These are phyloP conservation scores for Coleophoma eucalyptorum DNA, from an alignment of 2,329 filamentous ascomycete genomes.

Conservation along the genomic window DNA sequence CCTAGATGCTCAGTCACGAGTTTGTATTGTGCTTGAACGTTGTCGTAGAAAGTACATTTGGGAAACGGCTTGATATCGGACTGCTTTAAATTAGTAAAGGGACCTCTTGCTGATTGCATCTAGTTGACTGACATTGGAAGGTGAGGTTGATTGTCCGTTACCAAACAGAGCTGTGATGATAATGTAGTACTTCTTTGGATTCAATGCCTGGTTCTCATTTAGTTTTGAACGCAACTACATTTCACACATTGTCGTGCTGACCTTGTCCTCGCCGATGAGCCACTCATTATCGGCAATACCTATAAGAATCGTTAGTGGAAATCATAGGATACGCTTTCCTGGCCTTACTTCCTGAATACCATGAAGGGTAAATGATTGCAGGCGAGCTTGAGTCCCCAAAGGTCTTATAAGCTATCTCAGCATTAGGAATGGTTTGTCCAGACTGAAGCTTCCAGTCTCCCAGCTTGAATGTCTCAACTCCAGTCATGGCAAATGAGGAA, in stretches of 20 bases:
- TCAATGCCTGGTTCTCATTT: conserved; percentile 41
- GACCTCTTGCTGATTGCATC: not conserved
- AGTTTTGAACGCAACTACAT: not conserved
- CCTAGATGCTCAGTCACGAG: conserved; percentile 61
- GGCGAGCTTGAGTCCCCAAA: conserved; percentile 60
- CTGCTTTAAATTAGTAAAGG: not conserved
- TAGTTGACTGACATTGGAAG: conserved; percentile 45
- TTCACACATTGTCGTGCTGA: not conserved
- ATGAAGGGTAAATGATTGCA: conserved; percentile 72
- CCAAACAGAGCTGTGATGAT: conserved; percentile 67
- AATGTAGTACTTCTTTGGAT: conserved; percentile 63
- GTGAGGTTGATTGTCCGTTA: conserved; percentile 64
- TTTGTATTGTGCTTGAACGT: conserved; percentile 62
- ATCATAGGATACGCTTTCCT: not conserved
- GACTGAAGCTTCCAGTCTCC: conserved; percentile 66
- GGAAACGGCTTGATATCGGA: conserved; percentile 55
- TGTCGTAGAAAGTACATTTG: conserved; percentile 62
- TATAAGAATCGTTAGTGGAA: conserved; percentile 14
- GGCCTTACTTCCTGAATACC: conserved; percentile 61
- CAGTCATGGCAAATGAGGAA: conserved; percentile 10
- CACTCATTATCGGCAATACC: conserved; percentile 69
- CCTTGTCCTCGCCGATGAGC: conserved; percentile 46
- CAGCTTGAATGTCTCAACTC: conserved; percentile 46
- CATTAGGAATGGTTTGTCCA: conserved; percentile 56
- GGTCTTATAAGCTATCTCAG: conserved; percentile 74